Percentiles rank a stretch among this genome's conserved stretches.
Evolutionary conservation across 2,329 filamentous ascomycete genomes (phyloP).

Genomic region (Cladosporium colombiae): DNA sequence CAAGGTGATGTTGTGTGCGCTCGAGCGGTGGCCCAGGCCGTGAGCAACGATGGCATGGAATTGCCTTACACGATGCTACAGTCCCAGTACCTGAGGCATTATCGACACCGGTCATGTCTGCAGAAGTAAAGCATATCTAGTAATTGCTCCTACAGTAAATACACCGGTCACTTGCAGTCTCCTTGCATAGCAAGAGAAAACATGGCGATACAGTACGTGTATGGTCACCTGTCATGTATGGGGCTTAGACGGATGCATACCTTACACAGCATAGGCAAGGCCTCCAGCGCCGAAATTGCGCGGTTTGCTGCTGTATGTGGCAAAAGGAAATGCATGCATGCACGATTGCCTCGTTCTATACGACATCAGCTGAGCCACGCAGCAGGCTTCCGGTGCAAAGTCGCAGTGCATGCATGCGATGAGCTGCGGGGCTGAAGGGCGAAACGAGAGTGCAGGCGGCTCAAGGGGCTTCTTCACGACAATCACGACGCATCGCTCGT

Average conservation of each 20-base stretch:
- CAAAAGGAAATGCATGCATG: neutral
- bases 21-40: neutral
- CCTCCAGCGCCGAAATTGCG: neutral
- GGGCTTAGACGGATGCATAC: neutral
- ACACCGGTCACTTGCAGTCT: neutral
- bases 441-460: neutral
- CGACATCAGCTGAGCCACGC: slow-evolving; percentile 2
- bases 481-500: neutral
- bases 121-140: neutral
- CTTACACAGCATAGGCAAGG: neutral
- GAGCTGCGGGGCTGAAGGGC: neutral
- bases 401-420: neutral
- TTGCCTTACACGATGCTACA: neutral
- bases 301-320: neutral
- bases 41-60: neutral
- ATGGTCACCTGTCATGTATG: neutral
- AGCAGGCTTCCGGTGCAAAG: neutral
- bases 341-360: neutral
- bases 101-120: neutral
- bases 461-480: neutral
- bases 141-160: neutral
- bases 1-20: neutral
- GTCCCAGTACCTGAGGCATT: neutral
- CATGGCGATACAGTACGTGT: neutral
- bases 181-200: neutral